Conservation (phyloP, 441 rosid species). For the Euphorbia schlechtendalii region DNA sequence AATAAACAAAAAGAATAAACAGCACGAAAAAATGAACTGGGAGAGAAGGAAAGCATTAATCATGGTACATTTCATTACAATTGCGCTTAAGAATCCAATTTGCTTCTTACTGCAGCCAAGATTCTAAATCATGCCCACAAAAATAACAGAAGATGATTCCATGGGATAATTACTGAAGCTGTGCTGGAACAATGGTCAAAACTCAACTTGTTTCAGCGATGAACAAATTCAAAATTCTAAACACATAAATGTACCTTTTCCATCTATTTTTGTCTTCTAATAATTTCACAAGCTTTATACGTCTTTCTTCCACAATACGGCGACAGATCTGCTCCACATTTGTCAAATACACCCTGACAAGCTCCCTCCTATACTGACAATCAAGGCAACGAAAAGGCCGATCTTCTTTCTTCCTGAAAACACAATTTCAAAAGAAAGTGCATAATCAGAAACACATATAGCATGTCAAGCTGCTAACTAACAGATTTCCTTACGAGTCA, state of each 20-base stretch:
- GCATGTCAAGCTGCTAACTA: background rate
- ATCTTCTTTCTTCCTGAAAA: slow-evolving; percentile 77
- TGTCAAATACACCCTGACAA: slow-evolving; percentile 84
- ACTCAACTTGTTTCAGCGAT: background rate
- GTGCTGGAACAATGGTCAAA: background rate
- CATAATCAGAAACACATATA: background rate
- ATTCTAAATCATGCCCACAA: background rate
- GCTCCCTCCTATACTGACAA: slow-evolving; percentile 88
- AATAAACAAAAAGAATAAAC: background rate
- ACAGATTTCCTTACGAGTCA: background rate
- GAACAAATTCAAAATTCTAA: background rate
- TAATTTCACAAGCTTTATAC: slow-evolving; percentile 66
- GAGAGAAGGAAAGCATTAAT: background rate
- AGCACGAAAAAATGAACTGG: background rate
- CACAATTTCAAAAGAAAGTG: slow-evolving; percentile 12
- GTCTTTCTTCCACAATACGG: slow-evolving; percentile 86
- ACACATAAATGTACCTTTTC: slow-evolving; percentile 57
- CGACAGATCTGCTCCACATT: slow-evolving; percentile 87
- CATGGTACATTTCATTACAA: slow-evolving; percentile 3
- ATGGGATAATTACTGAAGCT: background rate
- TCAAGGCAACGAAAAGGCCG: slow-evolving; percentile 96
- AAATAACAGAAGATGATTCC: background rate
- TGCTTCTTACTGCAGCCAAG: background rate
- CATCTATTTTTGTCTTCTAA: slow-evolving; percentile 85
- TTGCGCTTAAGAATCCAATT: background rate